Evolutionary conservation across 2,329 filamentous ascomycete genomes (phyloP).

Genomic region (Aspergillus glaucus): DNA sequence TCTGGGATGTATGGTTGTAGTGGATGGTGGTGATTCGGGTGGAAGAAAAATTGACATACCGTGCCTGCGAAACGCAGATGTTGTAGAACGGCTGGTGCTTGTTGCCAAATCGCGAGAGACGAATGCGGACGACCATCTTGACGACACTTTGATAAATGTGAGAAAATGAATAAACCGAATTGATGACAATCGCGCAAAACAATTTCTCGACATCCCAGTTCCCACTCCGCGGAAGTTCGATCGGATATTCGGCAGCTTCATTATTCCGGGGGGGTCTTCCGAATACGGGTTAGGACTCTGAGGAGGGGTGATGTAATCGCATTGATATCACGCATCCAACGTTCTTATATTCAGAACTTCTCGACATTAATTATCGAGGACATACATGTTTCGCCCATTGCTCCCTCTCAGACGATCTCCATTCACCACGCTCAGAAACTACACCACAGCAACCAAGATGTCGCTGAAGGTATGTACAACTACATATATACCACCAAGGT

Average conservation of each 20-base stretch:
- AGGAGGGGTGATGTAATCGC: slow-evolving; percentile 16
- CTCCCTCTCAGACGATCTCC: slow-evolving; percentile 5
- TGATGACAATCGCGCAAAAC: background rate
- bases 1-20: background rate
- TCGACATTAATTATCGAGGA: background rate
- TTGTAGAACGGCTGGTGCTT: slow-evolving; percentile 91
- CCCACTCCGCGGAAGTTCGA: slow-evolving; percentile 23
- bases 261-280: slow-evolving; percentile 15
- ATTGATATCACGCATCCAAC: background rate
- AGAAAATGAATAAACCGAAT: slow-evolving; percentile 2
- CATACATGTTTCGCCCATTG: slow-evolving; percentile 22
- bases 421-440: slow-evolving; percentile 1
- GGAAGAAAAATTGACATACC: slow-evolving; percentile 48
- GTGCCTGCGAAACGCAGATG: slow-evolving; percentile 88
- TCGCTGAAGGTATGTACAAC: slow-evolving; percentile 33
- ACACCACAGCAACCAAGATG: slow-evolving; percentile 31
- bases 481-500: background rate
- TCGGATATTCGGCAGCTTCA: slow-evolving; percentile 16
- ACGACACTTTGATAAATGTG: slow-evolving; percentile 3
- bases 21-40: slow-evolving; percentile 1
- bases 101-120: slow-evolving; percentile 87
- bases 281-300: slow-evolving; percentile 17
- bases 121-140: slow-evolving; percentile 86
- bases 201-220: background rate
- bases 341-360: background rate